phyloP scores from a whole-genome alignment of 1,284 basidiomycete genomes.

The Mycena citricolor region DNA sequence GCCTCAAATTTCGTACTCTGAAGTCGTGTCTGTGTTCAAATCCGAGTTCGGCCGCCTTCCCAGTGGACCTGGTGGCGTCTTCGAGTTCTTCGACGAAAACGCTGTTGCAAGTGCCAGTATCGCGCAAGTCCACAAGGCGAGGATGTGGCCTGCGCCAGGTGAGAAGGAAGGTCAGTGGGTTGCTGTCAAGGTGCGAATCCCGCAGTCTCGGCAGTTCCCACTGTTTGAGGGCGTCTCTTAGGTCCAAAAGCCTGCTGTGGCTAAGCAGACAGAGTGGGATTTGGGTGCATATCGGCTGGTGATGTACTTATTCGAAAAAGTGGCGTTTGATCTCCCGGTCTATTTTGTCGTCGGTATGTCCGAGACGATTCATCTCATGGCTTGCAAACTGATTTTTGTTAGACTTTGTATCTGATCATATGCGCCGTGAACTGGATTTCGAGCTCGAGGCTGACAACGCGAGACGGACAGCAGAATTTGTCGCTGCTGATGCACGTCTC shows the following conservation, averaged over 20 bases:
- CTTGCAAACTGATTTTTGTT: conserved; percentile 10
- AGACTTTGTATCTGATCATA: conserved; percentile 81
- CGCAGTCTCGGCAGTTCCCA: no score
- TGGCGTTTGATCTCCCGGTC: conserved; percentile 75
- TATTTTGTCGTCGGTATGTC: conserved; percentile 72
- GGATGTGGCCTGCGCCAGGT: conserved; percentile 46
- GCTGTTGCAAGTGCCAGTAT: conserved; percentile 86
- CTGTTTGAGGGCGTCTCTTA: no score
- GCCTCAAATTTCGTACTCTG: conserved; percentile 75
- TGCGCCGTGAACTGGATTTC: conserved; percentile 82
- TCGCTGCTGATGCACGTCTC: conserved; percentile 66
- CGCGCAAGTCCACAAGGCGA: conserved; percentile 85
- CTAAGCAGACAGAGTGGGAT: conserved; percentile 84
- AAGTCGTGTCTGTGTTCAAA: conserved; percentile 68
- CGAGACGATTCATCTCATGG: conserved; percentile 4
- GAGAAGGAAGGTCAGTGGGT: conserved; percentile 59
- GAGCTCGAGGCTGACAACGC: conserved; percentile 72
- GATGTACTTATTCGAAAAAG: conserved; percentile 75
- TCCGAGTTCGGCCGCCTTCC: conserved; percentile 70
- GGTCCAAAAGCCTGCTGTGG: conserved; percentile 88
- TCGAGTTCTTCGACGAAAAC: conserved; percentile 71
- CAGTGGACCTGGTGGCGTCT: conserved; percentile 68
- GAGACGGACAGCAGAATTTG: conserved; percentile 53
- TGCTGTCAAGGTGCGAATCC: conserved; percentile 65
- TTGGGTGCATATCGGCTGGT: conserved; percentile 61